Evolutionary conservation across 2,329 filamentous ascomycete genomes (phyloP).

Genomic region (Talaromyces verruculosus): DNA sequence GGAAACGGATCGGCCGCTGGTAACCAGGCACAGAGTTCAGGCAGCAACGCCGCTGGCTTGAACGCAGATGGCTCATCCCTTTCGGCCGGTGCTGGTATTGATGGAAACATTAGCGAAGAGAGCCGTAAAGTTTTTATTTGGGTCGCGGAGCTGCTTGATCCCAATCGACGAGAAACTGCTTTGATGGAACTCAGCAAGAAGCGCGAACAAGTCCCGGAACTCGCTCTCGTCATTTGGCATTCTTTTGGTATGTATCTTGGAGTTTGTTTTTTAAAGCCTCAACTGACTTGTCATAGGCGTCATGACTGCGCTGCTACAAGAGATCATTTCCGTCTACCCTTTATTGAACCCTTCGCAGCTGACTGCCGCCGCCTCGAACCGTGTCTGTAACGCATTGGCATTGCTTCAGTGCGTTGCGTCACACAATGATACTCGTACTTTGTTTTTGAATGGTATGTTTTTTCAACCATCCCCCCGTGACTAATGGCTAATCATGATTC

Average conservation of each 20-base stretch:
- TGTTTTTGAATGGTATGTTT: conserved; percentile 82
- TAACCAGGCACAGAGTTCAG: conserved; percentile 36
- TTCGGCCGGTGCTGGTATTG: conserved; percentile 48
- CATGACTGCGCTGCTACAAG: conserved; percentile 95
- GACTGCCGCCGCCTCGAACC: conserved; percentile 93
- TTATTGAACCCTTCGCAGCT: conserved; percentile 94
- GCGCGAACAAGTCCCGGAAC: conserved; percentile 92
- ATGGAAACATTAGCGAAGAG: conserved; percentile 76
- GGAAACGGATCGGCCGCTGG: conserved; percentile 43
- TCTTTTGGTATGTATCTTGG: conserved; percentile 73
- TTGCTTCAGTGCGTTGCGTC: conserved; percentile 95
- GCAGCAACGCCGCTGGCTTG: conserved; percentile 48
- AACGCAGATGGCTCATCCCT: conserved; percentile 38
- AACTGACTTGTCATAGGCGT: conserved; percentile 62
- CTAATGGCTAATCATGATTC: neutral
- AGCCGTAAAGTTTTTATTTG: conserved; percentile 89
- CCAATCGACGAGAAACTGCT: conserved; percentile 82
- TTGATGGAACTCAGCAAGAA: conserved; percentile 97
- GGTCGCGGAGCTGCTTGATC: conserved; percentile 87
- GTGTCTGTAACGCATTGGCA: conserved; percentile 95
- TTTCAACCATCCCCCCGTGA: neutral
- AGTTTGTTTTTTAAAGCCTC: neutral
- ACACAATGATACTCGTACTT: conserved; percentile 89
- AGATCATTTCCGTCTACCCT: conserved; percentile 98
- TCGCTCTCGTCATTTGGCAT: conserved; percentile 96